phyloP scores from a whole-genome alignment of 148 eudicot species.

The Linanthus parryae region DNA sequence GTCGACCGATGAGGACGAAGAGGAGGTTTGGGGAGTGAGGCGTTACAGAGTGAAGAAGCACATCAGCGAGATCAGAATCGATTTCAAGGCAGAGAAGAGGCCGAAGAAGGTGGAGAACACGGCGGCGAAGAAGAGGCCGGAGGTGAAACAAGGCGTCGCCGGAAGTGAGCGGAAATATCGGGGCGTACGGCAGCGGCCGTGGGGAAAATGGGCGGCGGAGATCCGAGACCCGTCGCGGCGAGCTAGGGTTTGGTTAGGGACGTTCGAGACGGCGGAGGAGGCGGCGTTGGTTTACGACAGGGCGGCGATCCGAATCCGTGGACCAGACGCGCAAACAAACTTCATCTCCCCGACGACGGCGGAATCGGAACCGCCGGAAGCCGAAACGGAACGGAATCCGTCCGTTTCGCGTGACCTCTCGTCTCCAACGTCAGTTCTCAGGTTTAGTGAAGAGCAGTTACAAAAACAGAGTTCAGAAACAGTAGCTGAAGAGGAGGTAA shows the following conservation, averaged over 20 bases:
- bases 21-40: too few relatives aligned
- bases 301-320: conserved; percentile 47
- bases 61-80: conserved; percentile 36
- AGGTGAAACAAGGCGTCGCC: too few relatives aligned
- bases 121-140: too few relatives aligned
- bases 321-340: conserved; percentile 46
- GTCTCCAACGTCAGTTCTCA: conserved; percentile 58
- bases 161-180: conserved; percentile 52
- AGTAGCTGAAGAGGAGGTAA: too few relatives aligned
- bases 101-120: too few relatives aligned
- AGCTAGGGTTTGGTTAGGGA: conserved; percentile 58
- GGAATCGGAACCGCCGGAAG: not conserved
- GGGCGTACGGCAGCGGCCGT: conserved; percentile 62
- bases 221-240: conserved; percentile 44
- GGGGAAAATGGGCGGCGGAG: too few relatives aligned
- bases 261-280: too few relatives aligned
- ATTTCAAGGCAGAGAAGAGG: too few relatives aligned
- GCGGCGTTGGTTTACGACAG: conserved; percentile 59
- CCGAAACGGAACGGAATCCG: too few relatives aligned
- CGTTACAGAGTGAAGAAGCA: conserved; percentile 14
- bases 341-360: conserved; percentile 16
- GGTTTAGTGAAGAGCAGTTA: conserved; percentile 15
- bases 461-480: too few relatives aligned
- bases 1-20: conserved; percentile 25
- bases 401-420: conserved; percentile 7